Base-by-base conservation (phyloP, 495 filamentous ascomycete genomes). In the Penicillium malachiteum region DNA sequence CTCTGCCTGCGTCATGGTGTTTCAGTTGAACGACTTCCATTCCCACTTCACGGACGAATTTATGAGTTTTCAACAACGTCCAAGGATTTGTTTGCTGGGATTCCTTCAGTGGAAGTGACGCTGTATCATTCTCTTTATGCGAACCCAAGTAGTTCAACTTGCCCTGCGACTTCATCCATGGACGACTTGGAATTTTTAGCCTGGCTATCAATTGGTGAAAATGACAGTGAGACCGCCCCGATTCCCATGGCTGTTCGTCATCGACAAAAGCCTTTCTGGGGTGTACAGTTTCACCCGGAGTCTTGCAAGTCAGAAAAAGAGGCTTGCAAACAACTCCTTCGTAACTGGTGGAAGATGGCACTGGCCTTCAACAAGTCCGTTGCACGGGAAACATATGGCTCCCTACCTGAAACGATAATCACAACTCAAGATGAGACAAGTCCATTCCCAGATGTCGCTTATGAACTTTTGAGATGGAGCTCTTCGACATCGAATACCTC, bases 261-360 rank as follows among this genome's bases (percentile, higher is more conserved):
- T 66, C 70, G 45, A 26, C 55, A 59, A 3, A 90, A 86, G 60
- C 94, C 94, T 5, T 95, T 93, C 59, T 96, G 87, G 85, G 94
- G 87, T 0, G 74, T 98, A 34, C 94, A 98, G 63, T 97, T 93
- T 66, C 94, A 98, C 64, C 92, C 93, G 0, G 94, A 98, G 68
- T 96, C 90, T 0, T 87, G 95, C 58, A 96, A 93, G 64, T 96
- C 94, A 11, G 69, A 78, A 5, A 83, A 83, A 47, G 61, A 74
- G n/a, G 81, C 84, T 32, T 88, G 90, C 32, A 80, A 76, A 26
- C 67, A 73, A 35, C 74, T 97, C 32, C 77, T 97, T 26, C 62
- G 70, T 42, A 90, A 88, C 57, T 98, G 92, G 90, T 96, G 91
- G 79, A 61, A 68, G 4, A 66, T 65, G 58, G 62, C 67, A 47